These are phyloP conservation scores for Wickerhamiella allomyrinae DNA, from an alignment of 805 yeast species.

Conservation along the genomic window DNA sequence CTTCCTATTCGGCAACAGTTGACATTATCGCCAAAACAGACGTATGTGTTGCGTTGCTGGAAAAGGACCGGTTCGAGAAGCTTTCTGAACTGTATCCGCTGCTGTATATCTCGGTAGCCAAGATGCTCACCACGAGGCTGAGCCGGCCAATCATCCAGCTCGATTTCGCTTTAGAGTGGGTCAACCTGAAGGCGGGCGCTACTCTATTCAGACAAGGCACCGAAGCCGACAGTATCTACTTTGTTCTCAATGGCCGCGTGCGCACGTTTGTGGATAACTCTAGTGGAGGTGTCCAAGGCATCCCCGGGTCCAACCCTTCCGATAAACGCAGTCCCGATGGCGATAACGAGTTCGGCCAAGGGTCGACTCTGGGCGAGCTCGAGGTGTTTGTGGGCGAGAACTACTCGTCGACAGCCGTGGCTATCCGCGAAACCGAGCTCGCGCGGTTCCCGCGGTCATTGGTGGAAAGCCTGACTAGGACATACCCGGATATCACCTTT, in stretches of 20 bases:
- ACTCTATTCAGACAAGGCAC: constrained; percentile 70
- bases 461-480: constrained; percentile 70
- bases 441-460: constrained; percentile 85
- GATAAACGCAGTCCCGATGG: constrained; percentile 7
- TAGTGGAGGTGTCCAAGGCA: neutral
- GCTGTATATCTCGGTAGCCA: constrained; percentile 66
- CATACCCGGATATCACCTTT: constrained; percentile 81
- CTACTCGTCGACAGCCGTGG: constrained; percentile 50
- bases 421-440: constrained; percentile 85
- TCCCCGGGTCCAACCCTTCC: neutral
- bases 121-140: constrained; percentile 49
- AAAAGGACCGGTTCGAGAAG: constrained; percentile 46
- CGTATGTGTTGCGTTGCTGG: constrained; percentile 55
- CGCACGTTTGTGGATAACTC: constrained; percentile 35
- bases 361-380: constrained; percentile 87
- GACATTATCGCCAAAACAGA: constrained; percentile 48
- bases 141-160: constrained; percentile 55
- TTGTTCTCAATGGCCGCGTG: constrained; percentile 77
- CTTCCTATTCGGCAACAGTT: constrained; percentile 69
- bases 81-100: constrained; percentile 64
- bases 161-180: constrained; percentile 92
- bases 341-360: constrained; percentile 74
- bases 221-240: constrained; percentile 78
- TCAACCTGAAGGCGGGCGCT: constrained; percentile 78
- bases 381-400: constrained; percentile 72